Evolutionary conservation across 1,139 yeast species (phyloP).

Genomic region (Candida albicans): DNA sequence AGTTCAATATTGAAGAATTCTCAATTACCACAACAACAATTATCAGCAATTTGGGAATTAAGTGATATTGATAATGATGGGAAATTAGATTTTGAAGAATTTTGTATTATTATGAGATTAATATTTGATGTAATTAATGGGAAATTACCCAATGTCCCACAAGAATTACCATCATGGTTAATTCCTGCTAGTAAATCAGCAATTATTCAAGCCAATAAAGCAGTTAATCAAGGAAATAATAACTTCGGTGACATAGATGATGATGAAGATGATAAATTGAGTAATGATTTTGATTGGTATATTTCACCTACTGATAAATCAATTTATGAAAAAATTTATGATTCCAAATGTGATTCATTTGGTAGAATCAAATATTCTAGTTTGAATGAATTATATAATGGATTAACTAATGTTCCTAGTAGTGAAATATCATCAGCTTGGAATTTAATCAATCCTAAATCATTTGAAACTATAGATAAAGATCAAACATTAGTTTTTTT

Average conservation of each 20-base stretch:
- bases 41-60: slow-evolving; percentile 85
- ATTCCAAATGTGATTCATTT: slow-evolving; percentile 70
- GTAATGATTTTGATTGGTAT: slow-evolving; percentile 90
- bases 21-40: slow-evolving; percentile 69
- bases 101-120: slow-evolving; percentile 94
- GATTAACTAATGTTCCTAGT: slow-evolving; percentile 72
- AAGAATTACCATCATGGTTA: slow-evolving; percentile 82
- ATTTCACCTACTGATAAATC: slow-evolving; percentile 83
- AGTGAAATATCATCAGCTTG: slow-evolving; percentile 91
- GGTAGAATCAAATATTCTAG: slow-evolving; percentile 84
- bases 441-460: slow-evolving; percentile 91
- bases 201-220: slow-evolving; percentile 76
- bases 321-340: slow-evolving; percentile 77
- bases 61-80: slow-evolving; percentile 95
- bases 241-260: slow-evolving; percentile 36
- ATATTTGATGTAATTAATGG: slow-evolving; percentile 90
- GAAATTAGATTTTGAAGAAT: slow-evolving; percentile 90
- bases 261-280: slow-evolving; percentile 53
- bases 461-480: slow-evolving; percentile 83
- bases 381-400: slow-evolving; percentile 64
- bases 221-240: slow-evolving; percentile 44
- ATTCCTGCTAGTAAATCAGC: slow-evolving; percentile 87
- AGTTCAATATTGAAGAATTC: slow-evolving; percentile 87
- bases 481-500: slow-evolving; percentile 89
- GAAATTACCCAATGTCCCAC: slow-evolving; percentile 61